Percentiles rank a stretch among this genome's conserved stretches.
These are phyloP conservation scores for Pseudopithomyces maydicus DNA, from an alignment of 2,329 filamentous ascomycete species.

Conservation along the genomic window DNA sequence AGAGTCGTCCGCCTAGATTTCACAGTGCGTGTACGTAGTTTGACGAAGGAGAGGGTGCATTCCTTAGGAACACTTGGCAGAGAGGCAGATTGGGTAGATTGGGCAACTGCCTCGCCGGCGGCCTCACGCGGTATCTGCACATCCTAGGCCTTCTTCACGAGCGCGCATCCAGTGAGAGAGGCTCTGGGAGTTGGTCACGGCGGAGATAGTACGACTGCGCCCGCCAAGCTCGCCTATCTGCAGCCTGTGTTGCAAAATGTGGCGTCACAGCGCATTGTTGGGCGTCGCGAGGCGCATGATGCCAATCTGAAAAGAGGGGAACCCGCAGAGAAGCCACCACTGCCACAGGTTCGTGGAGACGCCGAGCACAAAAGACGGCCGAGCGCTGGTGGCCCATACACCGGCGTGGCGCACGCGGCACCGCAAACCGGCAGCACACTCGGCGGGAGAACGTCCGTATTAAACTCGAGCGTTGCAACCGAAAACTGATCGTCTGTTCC, in stretches of 20 bases:
- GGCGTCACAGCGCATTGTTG: constrained; percentile 35
- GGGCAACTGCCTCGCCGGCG: background rate
- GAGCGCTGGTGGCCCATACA: background rate
- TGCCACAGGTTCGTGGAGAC: constrained; percentile 26
- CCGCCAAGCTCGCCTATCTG: constrained; percentile 42
- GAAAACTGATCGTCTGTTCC: constrained; percentile 11
- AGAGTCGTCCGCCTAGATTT: constrained; percentile 3
- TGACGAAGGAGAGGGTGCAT: background rate
- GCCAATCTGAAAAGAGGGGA: constrained; percentile 20
- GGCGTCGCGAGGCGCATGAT: constrained; percentile 21
- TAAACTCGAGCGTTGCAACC: background rate
- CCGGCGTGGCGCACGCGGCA: background rate
- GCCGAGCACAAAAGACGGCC: background rate
- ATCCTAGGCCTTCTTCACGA: background rate
- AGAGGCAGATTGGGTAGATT: background rate
- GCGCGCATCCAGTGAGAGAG: constrained; percentile 1
- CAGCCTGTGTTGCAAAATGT: constrained; percentile 29
- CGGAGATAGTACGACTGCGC: constrained; percentile 22
- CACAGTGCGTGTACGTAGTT: background rate
- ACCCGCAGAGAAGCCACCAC: constrained; percentile 35
- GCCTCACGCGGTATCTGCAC: background rate
- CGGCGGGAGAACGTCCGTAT: background rate
- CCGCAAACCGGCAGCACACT: background rate
- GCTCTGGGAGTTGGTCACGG: constrained; percentile 2
- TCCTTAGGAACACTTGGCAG: background rate